A percentile compares a stretch with the other conserved stretches of the same genome.
Conservation (phyloP, 2,329 filamentous ascomycete genomes). For the Mycosphaerella sp. region DNA sequence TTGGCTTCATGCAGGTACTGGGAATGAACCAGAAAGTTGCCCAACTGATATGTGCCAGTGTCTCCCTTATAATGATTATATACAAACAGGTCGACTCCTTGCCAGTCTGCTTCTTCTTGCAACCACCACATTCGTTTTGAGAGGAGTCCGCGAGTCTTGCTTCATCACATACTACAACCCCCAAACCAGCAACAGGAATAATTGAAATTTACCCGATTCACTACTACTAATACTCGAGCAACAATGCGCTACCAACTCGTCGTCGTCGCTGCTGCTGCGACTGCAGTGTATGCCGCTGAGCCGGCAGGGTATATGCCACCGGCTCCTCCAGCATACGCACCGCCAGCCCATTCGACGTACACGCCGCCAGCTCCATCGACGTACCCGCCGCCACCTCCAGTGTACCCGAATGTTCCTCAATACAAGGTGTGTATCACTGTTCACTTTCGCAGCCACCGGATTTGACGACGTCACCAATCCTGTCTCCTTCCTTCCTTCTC, state of each 20-base stretch:
- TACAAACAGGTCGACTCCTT: not conserved
- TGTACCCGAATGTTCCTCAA: not conserved
- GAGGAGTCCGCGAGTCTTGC: not conserved
- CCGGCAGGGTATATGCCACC: not conserved
- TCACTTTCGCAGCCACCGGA: not conserved
- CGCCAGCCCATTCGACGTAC: not conserved
- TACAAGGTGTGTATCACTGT: not conserved
- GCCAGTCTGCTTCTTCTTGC: not conserved
- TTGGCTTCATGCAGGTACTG: conserved; percentile 11
- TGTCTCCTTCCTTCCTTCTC: not conserved
- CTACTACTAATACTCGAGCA: conserved; percentile 3
- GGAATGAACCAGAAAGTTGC: not conserved
- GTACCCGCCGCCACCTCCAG: not conserved
- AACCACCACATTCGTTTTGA: conserved; percentile 10
- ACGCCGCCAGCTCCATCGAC: not conserved
- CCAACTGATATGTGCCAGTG: not conserved
- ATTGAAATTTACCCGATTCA: not conserved
- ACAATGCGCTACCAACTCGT: conserved; percentile 9
- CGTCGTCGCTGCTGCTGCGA: conserved; percentile 6
- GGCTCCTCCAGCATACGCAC: conserved; percentile 1
- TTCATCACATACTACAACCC: not conserved
- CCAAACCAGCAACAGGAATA: not conserved
- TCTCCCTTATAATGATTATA: conserved; percentile 4
- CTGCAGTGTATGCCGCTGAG: not conserved
- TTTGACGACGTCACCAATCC: not conserved